A percentile compares a stretch with the other conserved stretches of the same genome.
phyloP scores from a whole-genome alignment of 352 stramenopile genomes.

The Pythium dissotocum region DNA sequence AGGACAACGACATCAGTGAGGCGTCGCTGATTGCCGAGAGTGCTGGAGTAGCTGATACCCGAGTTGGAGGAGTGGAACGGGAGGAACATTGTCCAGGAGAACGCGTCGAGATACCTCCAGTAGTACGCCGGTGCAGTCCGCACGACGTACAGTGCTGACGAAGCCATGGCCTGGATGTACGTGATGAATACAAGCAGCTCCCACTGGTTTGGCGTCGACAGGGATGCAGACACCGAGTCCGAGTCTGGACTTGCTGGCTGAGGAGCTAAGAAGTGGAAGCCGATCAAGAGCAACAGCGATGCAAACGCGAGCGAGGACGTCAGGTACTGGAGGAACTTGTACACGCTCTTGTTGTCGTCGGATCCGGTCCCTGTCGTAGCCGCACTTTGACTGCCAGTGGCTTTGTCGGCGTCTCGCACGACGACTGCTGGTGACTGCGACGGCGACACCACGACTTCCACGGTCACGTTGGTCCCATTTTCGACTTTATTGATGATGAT shows the following conservation, averaged over 20 bases:
- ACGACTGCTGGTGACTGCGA: slow-evolving; percentile 11
- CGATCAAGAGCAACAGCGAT: slow-evolving; percentile 3
- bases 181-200: slow-evolving; percentile 30
- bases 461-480: slow-evolving; percentile 12
- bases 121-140: slow-evolving; percentile 18
- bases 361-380: neutral
- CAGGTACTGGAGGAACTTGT: slow-evolving; percentile 15
- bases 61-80: slow-evolving; percentile 12
- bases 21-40: neutral
- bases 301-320: slow-evolving; percentile 8
- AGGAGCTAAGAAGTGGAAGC: slow-evolving; percentile 17
- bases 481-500: slow-evolving; percentile 7
- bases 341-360: neutral
- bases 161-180: slow-evolving; percentile 30
- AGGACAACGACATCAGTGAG: slow-evolving; percentile 16
- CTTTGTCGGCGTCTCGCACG: slow-evolving; percentile 1
- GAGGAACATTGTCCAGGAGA: slow-evolving; percentile 36
- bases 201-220: slow-evolving; percentile 30
- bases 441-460: slow-evolving; percentile 14
- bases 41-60: neutral
- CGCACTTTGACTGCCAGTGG: neutral
- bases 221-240: neutral
- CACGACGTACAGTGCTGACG: slow-evolving; percentile 13
- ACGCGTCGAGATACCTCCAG: slow-evolving; percentile 27
- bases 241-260: slow-evolving; percentile 1